Conservation (phyloP, 371 early-diverging fungal genomes). For the Mucor circinelloides region DNA sequence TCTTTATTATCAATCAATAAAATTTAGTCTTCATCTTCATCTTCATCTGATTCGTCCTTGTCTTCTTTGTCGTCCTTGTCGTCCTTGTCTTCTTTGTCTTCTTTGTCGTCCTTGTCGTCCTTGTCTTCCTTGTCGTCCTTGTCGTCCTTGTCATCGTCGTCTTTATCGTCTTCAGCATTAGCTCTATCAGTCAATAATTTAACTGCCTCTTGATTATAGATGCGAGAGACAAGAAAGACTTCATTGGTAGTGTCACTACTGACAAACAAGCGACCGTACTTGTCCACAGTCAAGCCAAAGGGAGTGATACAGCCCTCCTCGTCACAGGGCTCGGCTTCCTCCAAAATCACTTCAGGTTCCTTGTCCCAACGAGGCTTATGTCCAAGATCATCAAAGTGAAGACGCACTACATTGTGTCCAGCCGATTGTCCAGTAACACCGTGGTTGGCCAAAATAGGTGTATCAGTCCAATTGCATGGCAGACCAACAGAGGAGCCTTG, state of each 20-base stretch:
- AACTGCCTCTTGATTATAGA: slow-evolving; percentile 36
- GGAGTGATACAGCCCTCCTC: slow-evolving; percentile 32
- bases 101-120: neutral
- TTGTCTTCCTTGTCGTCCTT: slow-evolving; percentile 1
- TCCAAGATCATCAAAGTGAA: slow-evolving; percentile 48
- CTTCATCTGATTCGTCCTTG: no score
- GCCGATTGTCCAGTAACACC: slow-evolving; percentile 22
- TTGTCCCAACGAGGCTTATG: slow-evolving; percentile 48
- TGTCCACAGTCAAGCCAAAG: slow-evolving; percentile 36
- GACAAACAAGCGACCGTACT: slow-evolving; percentile 38
- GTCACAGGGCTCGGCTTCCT: slow-evolving; percentile 25
- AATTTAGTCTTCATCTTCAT: neutral
- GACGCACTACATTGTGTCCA: slow-evolving; percentile 42
- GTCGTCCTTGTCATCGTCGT: neutral
- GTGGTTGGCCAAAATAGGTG: slow-evolving; percentile 43
- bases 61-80: neutral
- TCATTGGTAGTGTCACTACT: slow-evolving; percentile 49
- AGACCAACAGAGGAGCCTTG: slow-evolving; percentile 48
- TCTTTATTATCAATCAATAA: slow-evolving; percentile 1
- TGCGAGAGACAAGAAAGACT: slow-evolving; percentile 37
- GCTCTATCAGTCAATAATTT: slow-evolving; percentile 32
- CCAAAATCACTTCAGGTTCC: slow-evolving; percentile 36
- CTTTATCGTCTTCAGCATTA: slow-evolving; percentile 4
- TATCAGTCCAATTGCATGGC: slow-evolving; percentile 56
- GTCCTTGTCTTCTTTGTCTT: neutral